A percentile compares a stretch with the other conserved stretches of the same genome.
Conservation (phyloP, 2,329 filamentous ascomycete species). For the Phialophora expanda region DNA sequence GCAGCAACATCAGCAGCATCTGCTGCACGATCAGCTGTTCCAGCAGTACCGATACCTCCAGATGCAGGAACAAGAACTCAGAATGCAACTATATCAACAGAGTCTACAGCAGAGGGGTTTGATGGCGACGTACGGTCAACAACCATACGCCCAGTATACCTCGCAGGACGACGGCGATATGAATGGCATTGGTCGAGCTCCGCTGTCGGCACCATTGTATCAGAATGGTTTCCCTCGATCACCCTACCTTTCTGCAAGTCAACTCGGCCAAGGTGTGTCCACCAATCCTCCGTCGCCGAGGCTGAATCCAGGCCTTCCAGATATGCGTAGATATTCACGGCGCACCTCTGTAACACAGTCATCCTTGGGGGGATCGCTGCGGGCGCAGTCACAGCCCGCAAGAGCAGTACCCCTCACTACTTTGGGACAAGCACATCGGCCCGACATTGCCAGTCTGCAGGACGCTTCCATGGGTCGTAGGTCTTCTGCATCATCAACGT, state of each 20-base stretch:
- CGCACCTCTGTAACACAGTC: constrained; percentile 52
- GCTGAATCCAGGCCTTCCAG: constrained; percentile 47
- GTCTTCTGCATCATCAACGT: constrained; percentile 42
- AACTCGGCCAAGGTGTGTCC: constrained; percentile 46
- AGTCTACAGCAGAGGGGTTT: constrained; percentile 42
- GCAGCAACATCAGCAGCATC: constrained; percentile 54
- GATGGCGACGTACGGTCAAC: constrained; percentile 32
- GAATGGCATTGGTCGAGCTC: constrained; percentile 33
- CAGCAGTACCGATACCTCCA: constrained; percentile 58
- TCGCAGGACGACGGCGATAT: constrained; percentile 36
- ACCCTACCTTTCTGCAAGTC: constrained; percentile 30
- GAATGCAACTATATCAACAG: constrained; percentile 55
- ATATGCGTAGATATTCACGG: constrained; percentile 52
- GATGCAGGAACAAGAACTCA: constrained; percentile 56
- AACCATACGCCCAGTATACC: constrained; percentile 48
- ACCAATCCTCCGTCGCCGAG: constrained; percentile 57
- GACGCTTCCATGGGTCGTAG: constrained; percentile 43
- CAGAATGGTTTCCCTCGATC: constrained; percentile 38
- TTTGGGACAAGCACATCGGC: constrained; percentile 45
- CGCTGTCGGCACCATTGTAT: constrained; percentile 41
- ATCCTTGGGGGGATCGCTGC: constrained; percentile 49
- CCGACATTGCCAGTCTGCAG: constrained; percentile 42
- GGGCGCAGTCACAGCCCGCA: constrained; percentile 59
- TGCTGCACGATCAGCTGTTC: constrained; percentile 56
- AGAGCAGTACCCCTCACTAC: constrained; percentile 47